Base-by-base conservation (phyloP, 441 rosid species). In the Pelargonium fulgidum region DNA sequence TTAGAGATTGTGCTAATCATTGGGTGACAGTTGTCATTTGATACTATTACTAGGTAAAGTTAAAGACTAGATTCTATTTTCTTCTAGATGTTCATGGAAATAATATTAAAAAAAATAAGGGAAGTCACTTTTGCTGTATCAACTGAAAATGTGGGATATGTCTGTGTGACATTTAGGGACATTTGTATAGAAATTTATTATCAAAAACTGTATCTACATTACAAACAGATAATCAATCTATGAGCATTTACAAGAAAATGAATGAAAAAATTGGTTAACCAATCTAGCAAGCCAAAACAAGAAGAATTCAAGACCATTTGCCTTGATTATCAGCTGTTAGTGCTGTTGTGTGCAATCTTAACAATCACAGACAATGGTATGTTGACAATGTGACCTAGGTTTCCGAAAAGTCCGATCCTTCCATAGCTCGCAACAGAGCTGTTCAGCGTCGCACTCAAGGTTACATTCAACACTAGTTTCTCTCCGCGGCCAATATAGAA, bases 341-440 rank as follows among this genome's bases (percentile, higher is more conserved):
- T 75, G 26, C 75, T 78, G 17, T 63, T 59, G 68, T 81, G 83
- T 2, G 78, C 74, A n/a, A 84, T 68, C 82, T 88, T 88, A 12
- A 68, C 67, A 10, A 85, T 79, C 56, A 88, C 86, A 3, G 96
- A 81, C 61, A 90, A 29, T 4, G 99, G 96, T 72, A 94, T 84
- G 78, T 77, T 83, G 11, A 85, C 73, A 66, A 78, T 56, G 66
- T 94, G 99, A 20, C 96, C 99, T 3, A 42, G 74, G 67, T 75
- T 75, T 65, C 99, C 99, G 50, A 87, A 78, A 7, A 94, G 76
- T 14, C 87, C 87, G 36, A 91, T 88, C 79, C 83, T 87, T 62
- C 99, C 99, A 47, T 67, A 91, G 81, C 87, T 91, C 1, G 92
- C 81, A 4, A 7, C 73, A 8, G 89, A 71, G 82, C 73, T 81